Evolutionary conservation across 208 protist genomes (phyloP).

Genomic region (Lotmaria passim): DNA sequence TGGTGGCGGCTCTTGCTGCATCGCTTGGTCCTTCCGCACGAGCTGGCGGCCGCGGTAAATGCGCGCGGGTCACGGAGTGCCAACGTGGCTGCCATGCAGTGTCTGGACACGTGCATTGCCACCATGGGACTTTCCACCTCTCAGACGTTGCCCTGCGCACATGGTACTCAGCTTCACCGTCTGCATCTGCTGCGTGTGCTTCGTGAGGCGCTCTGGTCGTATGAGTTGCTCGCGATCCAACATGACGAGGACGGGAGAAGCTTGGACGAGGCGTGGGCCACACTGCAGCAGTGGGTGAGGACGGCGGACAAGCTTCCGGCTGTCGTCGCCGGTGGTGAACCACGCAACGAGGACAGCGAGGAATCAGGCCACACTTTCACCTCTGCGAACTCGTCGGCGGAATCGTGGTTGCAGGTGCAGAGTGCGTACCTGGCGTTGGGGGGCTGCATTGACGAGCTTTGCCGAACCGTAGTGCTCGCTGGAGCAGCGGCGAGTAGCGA

Average conservation of each 20-base stretch:
- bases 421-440: slow-evolving; percentile 37
- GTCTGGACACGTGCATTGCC: not conserved
- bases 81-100: slow-evolving; percentile 17
- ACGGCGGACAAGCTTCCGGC: not conserved
- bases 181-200: slow-evolving; percentile 7
- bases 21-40: slow-evolving; percentile 29
- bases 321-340: too few species aligned
- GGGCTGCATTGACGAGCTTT: slow-evolving; percentile 43
- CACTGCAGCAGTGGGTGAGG: slow-evolving; percentile 16
- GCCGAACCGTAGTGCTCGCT: slow-evolving; percentile 40
- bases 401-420: slow-evolving; percentile 40
- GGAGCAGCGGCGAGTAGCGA: not conserved
- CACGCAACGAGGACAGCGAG: too few species aligned
- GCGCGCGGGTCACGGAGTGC: slow-evolving; percentile 9
- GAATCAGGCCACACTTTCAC: too few species aligned
- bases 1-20: slow-evolving; percentile 31
- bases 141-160: not conserved
- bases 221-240: slow-evolving; percentile 30
- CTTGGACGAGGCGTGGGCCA: slow-evolving; percentile 21
- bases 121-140: not conserved
- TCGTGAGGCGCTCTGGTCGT: slow-evolving; percentile 31
- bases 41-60: slow-evolving; percentile 2
- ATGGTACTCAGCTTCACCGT: not conserved
- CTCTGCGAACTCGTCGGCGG: too few species aligned
- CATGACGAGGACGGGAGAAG: slow-evolving; percentile 13